Base-by-base conservation (phyloP, 2,329 filamentous ascomycete genomes). In the Parastagonospora avenae region DNA sequence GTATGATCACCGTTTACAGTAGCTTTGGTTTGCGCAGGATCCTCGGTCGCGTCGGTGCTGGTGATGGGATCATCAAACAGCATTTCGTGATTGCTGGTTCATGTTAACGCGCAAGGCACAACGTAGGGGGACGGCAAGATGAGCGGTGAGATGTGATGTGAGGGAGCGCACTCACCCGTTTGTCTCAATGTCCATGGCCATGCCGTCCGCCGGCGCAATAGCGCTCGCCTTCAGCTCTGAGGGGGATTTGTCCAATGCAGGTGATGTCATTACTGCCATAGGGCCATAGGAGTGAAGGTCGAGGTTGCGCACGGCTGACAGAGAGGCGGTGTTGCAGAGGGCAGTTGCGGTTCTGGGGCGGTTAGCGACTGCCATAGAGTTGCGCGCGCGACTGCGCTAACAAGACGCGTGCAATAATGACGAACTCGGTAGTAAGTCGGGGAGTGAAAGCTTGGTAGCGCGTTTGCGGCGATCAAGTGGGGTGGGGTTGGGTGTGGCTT, bases 101-200 rank as follows among this genome's bases (percentile, higher is more conserved):
- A 50, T 46, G 50, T 63, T 54, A 71, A 54, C 54, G 59, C 37
- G 38, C 16, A 33, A 30, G 2, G 19, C 30, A 41, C 36, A 41
- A 50, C 42, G 54, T 52, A 59, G 52, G 52, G 55, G 38, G 19
- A 7, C 5, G 11, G 43, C 15, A 10, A 27, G 10, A 16, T 11
- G 31, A 33, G 31, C 47, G 4, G 15, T 46, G 48, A 50, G 45
- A n/a, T n/a, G 46, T 19, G 12, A 29, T 19, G 11, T 29, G 28
- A 24, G 33, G 33, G 27, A 38, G 56, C 45, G 51, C 44, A 82
- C 84, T 81, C 77, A 87, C 85, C 83, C 83, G 68, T 86, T 84
- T 63, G 82, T 75, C 38, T 80, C 77, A 54, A 75, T 70, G 64
- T 83, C 77, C 50, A 83, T 74, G 52, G 79, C 77, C 79, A 82